A percentile compares a stretch with the other conserved stretches of the same genome.
phyloP scores from a whole-genome alignment of 2,329 filamentous ascomycete genomes.

The Ceratocystis variospora region DNA sequence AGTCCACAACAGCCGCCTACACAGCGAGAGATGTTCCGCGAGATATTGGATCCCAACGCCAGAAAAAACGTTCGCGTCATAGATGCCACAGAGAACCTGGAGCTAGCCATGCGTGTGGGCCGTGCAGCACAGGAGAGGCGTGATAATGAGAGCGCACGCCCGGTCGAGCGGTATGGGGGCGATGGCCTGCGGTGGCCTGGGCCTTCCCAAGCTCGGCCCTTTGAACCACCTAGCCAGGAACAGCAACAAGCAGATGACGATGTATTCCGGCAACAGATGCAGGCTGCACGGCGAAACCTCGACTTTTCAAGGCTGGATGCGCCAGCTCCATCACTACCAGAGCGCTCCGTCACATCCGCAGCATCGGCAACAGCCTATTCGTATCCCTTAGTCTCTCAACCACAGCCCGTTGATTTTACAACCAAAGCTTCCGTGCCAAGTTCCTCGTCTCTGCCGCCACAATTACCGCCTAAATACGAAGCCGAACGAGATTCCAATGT shows the following conservation, averaged over 20 bases:
- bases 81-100: conserved; percentile 55
- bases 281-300: conserved; percentile 36
- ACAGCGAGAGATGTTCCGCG: conserved; percentile 20
- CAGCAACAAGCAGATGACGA: conserved; percentile 26
- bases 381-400: conserved; percentile 44
- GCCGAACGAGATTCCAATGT: background rate
- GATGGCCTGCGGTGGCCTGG: conserved; percentile 34
- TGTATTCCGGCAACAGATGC: conserved; percentile 39
- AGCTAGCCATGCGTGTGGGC: conserved; percentile 64
- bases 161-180: conserved; percentile 30
- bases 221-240: conserved; percentile 22
- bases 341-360: conserved; percentile 11
- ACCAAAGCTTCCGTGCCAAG: conserved; percentile 20
- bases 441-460: conserved; percentile 21
- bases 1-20: background rate
- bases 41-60: conserved; percentile 23
- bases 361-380: conserved; percentile 19
- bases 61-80: conserved; percentile 39
- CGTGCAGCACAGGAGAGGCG: conserved; percentile 57
- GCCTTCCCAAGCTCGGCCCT: conserved; percentile 20
- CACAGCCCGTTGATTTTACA: conserved; percentile 36
- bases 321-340: conserved; percentile 22
- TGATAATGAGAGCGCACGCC: conserved; percentile 36
- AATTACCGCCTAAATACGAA: conserved; percentile 25
- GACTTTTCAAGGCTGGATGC: conserved; percentile 24